Conservation (phyloP, 169 alveolate genomes). For the Eimeria falciformis region DNA sequence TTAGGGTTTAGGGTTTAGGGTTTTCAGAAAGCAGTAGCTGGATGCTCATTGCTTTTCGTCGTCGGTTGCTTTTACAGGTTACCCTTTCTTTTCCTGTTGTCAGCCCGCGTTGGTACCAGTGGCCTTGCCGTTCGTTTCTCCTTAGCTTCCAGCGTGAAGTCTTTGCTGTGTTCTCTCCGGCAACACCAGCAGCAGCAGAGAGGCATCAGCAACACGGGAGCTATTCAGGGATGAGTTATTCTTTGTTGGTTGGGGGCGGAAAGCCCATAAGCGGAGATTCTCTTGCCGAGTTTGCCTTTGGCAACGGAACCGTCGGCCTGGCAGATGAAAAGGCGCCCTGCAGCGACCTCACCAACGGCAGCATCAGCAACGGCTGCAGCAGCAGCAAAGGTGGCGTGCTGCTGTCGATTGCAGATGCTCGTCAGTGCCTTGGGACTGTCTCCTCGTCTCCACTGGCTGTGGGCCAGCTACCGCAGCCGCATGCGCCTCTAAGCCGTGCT, state of each 20-base stretch:
- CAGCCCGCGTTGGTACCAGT: no score
- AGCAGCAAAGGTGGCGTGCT: neutral
- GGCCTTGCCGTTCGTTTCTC: neutral
- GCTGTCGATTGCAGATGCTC: conserved; percentile 23
- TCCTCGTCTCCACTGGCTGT: neutral
- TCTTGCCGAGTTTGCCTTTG: neutral
- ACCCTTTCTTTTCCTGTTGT: neutral
- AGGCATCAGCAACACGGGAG: neutral
- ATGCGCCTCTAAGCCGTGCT: neutral
- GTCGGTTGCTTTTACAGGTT: neutral
- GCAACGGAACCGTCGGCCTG: neutral
- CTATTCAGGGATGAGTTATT: neutral
- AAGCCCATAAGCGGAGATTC: neutral
- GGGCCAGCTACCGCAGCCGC: conserved; percentile 16
- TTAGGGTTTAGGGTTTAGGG: conserved; percentile 3
- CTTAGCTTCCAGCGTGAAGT: no score
- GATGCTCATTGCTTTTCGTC: neutral
- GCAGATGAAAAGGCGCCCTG: neutral
- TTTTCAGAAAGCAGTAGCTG: neutral
- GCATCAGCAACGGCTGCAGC: conserved; percentile 7
- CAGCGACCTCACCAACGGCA: neutral
- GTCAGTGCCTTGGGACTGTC: neutral
- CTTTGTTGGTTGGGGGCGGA: neutral
- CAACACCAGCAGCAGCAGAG: conserved; percentile 27
- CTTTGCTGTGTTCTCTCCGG: neutral